Evolutionary conservation across 768 basidiomycete genomes (phyloP).

Genomic region (Pholiota microspora): DNA sequence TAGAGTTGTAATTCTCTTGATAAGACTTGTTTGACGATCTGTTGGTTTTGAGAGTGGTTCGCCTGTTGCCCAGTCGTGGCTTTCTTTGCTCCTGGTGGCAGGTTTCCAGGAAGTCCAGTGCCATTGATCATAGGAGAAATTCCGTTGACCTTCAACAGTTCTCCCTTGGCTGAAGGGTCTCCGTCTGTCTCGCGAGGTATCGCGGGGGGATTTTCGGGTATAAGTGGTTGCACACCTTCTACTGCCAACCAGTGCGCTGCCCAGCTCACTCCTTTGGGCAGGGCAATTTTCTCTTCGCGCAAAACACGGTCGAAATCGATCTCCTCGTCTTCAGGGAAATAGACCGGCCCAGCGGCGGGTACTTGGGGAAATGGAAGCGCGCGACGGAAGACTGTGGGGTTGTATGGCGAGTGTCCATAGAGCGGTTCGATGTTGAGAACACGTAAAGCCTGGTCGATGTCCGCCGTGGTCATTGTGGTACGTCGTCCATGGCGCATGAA

Average conservation of each 20-base stretch:
- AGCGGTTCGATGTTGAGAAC: constrained; percentile 96
- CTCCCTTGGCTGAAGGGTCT: constrained; percentile 25
- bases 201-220: constrained; percentile 92
- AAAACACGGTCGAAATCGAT: constrained; percentile 93
- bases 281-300: constrained; percentile 78
- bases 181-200: constrained; percentile 52
- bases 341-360: constrained; percentile 67
- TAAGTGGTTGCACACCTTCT: constrained; percentile 96
- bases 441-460: constrained; percentile 92
- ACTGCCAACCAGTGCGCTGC: constrained; percentile 98
- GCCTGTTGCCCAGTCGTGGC: constrained; percentile 23
- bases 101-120: constrained; percentile 20
- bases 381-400: constrained; percentile 60
- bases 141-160: constrained; percentile 28
- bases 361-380: constrained; percentile 52
- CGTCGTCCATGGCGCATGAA: constrained; percentile 95
- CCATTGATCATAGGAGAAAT: constrained; percentile 22
- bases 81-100: constrained; percentile 30
- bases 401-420: constrained; percentile 76
- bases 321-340: constrained; percentile 95
- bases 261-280: constrained; percentile 83
- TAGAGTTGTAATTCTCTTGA: constrained; percentile 94
- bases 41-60: constrained; percentile 55
- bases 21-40: constrained; percentile 87
- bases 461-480: constrained; percentile 84